Evolutionary conservation across 495 filamentous ascomycete species (phyloP).

Genomic region (Hypoxylon rickii): DNA sequence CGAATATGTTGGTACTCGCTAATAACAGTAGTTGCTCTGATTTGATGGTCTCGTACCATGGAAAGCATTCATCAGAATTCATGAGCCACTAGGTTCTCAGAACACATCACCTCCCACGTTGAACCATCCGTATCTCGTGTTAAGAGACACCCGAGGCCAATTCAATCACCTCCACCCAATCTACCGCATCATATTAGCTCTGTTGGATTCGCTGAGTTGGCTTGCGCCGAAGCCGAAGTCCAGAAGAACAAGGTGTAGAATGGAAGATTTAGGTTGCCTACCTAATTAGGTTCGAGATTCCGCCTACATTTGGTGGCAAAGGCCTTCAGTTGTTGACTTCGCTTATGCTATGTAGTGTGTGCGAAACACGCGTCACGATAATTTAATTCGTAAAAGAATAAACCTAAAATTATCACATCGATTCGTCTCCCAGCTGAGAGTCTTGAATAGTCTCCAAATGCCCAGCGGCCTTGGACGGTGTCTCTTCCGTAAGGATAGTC

Average conservation of each 20-base stretch:
- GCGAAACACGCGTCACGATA: conserved; percentile 18
- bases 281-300: conserved; percentile 28
- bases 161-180: not conserved
- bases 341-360: conserved; percentile 7
- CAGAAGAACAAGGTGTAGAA: conserved; percentile 13
- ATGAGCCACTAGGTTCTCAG: not conserved
- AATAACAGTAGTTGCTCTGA: not conserved
- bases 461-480: not conserved
- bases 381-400: conserved; percentile 10
- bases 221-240: conserved; percentile 15
- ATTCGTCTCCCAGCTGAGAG: not conserved
- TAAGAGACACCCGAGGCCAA: conserved; percentile 4
- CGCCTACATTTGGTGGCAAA: conserved; percentile 25
- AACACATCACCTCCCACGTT: not conserved
- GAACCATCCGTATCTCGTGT: not conserved
- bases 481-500: conserved; percentile 16
- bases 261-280: conserved; percentile 16
- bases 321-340: conserved; percentile 20
- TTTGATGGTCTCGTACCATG: not conserved
- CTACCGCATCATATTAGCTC: not conserved
- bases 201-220: conserved; percentile 14
- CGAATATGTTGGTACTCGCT: not conserved
- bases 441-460: conserved; percentile 1
- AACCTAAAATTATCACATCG: conserved; percentile 12
- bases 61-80: not conserved